A percentile compares a stretch with the other conserved stretches of the same genome.
These are phyloP conservation scores for Tetrapisispora arboricola DNA, from an alignment of 805 yeast species.

Conservation along the genomic window DNA sequence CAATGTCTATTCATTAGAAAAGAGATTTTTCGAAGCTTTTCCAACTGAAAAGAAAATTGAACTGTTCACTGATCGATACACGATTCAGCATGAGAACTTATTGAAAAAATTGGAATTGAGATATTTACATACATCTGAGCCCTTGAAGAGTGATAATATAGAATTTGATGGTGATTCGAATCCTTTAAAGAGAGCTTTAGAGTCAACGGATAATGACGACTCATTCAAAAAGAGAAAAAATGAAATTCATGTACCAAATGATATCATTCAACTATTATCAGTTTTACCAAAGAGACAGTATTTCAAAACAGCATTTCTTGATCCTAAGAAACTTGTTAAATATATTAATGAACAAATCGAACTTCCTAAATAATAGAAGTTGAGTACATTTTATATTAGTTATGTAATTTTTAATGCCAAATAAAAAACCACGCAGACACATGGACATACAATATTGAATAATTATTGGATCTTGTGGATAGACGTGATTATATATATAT, in stretches of 20 bases:
- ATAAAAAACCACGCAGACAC: too few species aligned
- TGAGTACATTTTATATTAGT: background rate
- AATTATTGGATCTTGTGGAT: too few species aligned
- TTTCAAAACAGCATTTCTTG: slow-evolving; percentile 24
- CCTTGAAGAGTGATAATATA: background rate
- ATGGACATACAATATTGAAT: too few species aligned
- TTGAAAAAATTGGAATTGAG: slow-evolving; percentile 28
- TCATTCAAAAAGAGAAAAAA: slow-evolving; percentile 8
- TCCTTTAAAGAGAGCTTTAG: slow-evolving; percentile 1
- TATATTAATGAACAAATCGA: slow-evolving; percentile 25
- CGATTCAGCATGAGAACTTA: slow-evolving; percentile 28
- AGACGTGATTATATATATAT: too few species aligned
- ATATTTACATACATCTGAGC: slow-evolving; percentile 16
- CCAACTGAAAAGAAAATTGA: slow-evolving; percentile 41
- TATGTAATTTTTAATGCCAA: too few species aligned
- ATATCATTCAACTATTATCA: slow-evolving; percentile 19
- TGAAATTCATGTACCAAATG: slow-evolving; percentile 16
- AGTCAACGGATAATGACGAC: background rate
- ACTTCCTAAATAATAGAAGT: slow-evolving; percentile 10
- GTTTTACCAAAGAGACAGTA: slow-evolving; percentile 28
- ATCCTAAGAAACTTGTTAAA: slow-evolving; percentile 22
- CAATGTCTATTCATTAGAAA: slow-evolving; percentile 56
- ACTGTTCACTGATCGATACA: slow-evolving; percentile 31
- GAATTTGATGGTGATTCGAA: background rate
- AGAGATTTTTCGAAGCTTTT: slow-evolving; percentile 53